Base-by-base conservation (phyloP, 306 rosid species). In the Dryas alaskensis region DNA sequence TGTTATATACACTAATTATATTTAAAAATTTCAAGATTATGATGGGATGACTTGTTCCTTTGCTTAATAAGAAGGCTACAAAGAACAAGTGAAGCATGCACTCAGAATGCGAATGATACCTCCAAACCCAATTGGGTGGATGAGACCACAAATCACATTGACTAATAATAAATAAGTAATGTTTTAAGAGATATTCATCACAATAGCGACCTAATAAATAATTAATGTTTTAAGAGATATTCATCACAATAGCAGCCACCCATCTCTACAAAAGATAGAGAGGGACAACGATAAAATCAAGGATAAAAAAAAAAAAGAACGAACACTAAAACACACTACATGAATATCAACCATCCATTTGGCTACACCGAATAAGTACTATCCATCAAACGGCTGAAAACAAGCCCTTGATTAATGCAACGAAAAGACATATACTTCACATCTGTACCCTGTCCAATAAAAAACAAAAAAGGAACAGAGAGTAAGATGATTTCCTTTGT, bases 371-470 rank as follows among this genome's bases (percentile, higher is more conserved):
- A 45, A 51, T 52, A 16, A 69, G 40, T 13, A 49, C 9, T 45
- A 37, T 63, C 72, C 72, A 74, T 67, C 58, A 6, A 54, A 72
- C 76, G 67, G 78, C 57, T 67, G 37, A 44, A 73, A 25, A 69
- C 13, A 22, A 80, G 40, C 46, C 46, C 19, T 40, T n/a, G 54
- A 27, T 14, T 13, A 22, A 67, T 2, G 48, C 43, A 13, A 60
- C 67, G 47, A 27, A 46, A 58, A 60, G 82, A 70, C 50, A 40
- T 12, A 55, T 12, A 22, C 73, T 62, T 42, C 74, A 49, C 70
- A 58, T 11, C 60, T 16, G 14, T 10, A 14, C 19, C 81, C 92
- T 87, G 86, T 70, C 69, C 62, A 75, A 58, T 67, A 70, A 61
- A 22, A 46, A 49, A 14, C 7, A 10, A 4, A 10, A 70, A 14